These are phyloP conservation scores for Streptanthus diversifolius DNA, from an alignment of 345 rosid genomes.

Conservation along the genomic window DNA sequence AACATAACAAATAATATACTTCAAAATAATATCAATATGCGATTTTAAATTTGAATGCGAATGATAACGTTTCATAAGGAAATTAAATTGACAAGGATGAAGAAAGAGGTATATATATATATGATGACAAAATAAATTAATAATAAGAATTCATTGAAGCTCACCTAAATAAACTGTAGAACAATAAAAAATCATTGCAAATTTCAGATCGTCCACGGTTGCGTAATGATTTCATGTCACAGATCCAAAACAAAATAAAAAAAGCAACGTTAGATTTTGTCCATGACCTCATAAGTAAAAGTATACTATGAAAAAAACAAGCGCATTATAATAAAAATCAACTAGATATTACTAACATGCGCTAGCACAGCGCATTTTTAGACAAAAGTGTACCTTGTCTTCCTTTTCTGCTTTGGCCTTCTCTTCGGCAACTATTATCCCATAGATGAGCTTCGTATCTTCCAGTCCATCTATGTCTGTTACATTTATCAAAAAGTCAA, in stretches of 20 bases:
- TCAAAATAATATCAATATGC: background rate
- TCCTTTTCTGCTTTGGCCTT: constrained; percentile 90
- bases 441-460: constrained; percentile 95
- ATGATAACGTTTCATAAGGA: constrained; percentile 2
- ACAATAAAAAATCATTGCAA: constrained; percentile 33
- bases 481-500: background rate
- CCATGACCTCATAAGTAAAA: background rate
- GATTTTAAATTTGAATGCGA: background rate
- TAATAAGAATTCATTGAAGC: constrained; percentile 30
- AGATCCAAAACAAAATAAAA: constrained; percentile 34
- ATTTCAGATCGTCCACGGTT: constrained; percentile 43
- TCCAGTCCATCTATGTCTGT: constrained; percentile 90
- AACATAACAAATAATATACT: background rate
- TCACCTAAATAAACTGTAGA: constrained; percentile 81
- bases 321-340: constrained; percentile 34
- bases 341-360: background rate
- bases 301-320: background rate
- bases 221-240: constrained; percentile 54
- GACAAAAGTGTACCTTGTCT: constrained; percentile 63
- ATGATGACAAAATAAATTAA: background rate
- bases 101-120: background rate
- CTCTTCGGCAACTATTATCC: constrained; percentile 92
- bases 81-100: background rate
- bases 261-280: constrained; percentile 29
- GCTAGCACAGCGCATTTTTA: constrained; percentile 19